Evolutionary conservation across 1,139 yeast species (phyloP).

Genomic region (Yamadazyma oceani): DNA sequence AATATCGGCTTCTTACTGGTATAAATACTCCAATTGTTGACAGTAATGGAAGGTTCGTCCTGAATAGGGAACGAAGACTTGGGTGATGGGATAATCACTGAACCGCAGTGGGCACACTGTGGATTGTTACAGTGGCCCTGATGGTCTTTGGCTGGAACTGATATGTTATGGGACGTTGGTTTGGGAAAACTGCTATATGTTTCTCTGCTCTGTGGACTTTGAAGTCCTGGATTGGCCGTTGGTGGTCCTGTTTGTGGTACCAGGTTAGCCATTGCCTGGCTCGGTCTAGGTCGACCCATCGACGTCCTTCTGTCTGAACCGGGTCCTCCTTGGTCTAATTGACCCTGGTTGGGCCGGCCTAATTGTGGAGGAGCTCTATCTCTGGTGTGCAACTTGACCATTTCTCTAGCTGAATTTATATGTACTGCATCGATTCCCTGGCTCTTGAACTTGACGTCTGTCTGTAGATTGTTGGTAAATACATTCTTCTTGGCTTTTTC

Average conservation of each 20-base stretch:
- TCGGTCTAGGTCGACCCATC: not conserved
- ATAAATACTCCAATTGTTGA: slow-evolving; percentile 74
- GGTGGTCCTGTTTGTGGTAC: too few relatives aligned
- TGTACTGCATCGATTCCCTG: slow-evolving; percentile 55
- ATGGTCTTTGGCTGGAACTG: slow-evolving; percentile 36
- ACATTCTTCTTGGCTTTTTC: not conserved
- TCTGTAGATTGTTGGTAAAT: not conserved
- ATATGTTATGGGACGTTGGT: slow-evolving; percentile 13
- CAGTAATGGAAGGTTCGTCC: slow-evolving; percentile 65
- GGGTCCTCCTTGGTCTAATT: slow-evolving; percentile 1
- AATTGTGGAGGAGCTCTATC: slow-evolving; percentile 31
- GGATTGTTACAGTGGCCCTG: slow-evolving; percentile 46
- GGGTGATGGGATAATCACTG: slow-evolving; percentile 74
- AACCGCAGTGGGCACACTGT: slow-evolving; percentile 64
- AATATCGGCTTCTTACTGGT: slow-evolving; percentile 78
- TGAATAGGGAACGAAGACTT: slow-evolving; percentile 58
- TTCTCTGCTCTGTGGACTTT: not conserved
- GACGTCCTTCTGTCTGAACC: too few relatives aligned
- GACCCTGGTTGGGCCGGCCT: slow-evolving; percentile 1
- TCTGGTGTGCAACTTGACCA: slow-evolving; percentile 47
- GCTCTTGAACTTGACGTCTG: not conserved
- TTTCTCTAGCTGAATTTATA: slow-evolving; percentile 62
- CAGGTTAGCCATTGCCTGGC: too few relatives aligned
- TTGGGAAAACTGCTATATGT: slow-evolving; percentile 4
- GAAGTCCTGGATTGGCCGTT: not conserved